Conservation (phyloP, 163 green algal genomes). For the Prototheca wickerhamii region DNA sequence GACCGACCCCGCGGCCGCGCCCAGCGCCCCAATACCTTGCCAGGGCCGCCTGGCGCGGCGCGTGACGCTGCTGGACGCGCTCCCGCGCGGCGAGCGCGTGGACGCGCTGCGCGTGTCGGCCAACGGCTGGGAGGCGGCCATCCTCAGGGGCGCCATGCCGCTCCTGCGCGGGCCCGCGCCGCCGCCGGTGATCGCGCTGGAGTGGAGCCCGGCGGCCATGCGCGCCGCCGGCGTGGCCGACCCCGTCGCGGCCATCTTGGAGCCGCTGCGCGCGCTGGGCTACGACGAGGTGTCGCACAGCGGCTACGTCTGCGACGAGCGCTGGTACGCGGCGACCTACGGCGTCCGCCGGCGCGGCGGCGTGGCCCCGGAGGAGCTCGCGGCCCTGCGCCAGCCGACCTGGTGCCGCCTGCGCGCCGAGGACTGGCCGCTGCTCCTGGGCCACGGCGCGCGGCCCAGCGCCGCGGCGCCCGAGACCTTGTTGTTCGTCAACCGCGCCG, state of each 20-base stretch:
- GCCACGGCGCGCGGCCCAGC: constrained; percentile 2
- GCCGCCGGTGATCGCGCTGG: constrained; percentile 57
- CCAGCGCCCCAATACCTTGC: too few species aligned
- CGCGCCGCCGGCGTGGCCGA: constrained; percentile 18
- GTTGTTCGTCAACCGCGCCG: constrained; percentile 18
- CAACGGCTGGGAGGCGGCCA: constrained; percentile 59
- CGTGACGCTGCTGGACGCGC: not conserved
- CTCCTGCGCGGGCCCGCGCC: constrained; percentile 30
- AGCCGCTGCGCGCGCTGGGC: constrained; percentile 49
- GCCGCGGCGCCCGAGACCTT: constrained; percentile 19
- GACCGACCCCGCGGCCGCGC: too few species aligned
- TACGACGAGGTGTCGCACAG: constrained; percentile 70
- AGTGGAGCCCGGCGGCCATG: constrained; percentile 54
- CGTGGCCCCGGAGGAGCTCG: constrained; percentile 19
- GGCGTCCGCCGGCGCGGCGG: constrained; percentile 23
- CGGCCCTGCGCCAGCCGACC: constrained; percentile 51
- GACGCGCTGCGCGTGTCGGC: constrained; percentile 59
- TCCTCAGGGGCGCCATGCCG: constrained; percentile 53
- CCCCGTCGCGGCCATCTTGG: constrained; percentile 28
- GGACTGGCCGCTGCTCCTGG: constrained; percentile 21
- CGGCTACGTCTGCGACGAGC: constrained; percentile 65
- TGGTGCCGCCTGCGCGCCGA: constrained; percentile 70
- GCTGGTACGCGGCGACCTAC: constrained; percentile 61
- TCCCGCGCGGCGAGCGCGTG: constrained; percentile 28
- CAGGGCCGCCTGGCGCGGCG: not conserved